Evolutionary conservation across 345 rosid species (phyloP).

Genomic region (Hirschfeldia incana): DNA sequence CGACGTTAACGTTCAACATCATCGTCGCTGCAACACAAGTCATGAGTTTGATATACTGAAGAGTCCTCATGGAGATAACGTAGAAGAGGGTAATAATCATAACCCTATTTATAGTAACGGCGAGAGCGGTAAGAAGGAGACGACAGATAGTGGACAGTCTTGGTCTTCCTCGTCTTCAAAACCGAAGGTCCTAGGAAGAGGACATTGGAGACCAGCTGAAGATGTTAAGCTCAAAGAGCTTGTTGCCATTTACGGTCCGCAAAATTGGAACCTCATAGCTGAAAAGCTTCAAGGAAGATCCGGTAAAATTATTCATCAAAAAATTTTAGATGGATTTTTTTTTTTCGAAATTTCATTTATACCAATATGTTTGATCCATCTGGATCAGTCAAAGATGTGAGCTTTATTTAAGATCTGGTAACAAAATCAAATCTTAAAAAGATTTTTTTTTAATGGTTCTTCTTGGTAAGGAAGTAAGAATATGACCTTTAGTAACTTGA

Average conservation of each 20-base stretch:
- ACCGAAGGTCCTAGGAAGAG: slow-evolving; percentile 46
- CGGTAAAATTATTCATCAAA: slow-evolving; percentile 46
- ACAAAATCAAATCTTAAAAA: not conserved
- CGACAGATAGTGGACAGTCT: slow-evolving; percentile 52
- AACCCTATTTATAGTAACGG: slow-evolving; percentile 30
- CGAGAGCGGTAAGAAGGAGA: slow-evolving; percentile 44
- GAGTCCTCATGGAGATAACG: slow-evolving; percentile 23
- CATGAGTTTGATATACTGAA: slow-evolving; percentile 32
- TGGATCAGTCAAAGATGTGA: not conserved
- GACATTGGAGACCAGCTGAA: slow-evolving; percentile 98
- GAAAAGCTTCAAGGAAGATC: slow-evolving; percentile 93
- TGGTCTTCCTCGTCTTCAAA: slow-evolving; percentile 63
- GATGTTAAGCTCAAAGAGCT: slow-evolving; percentile 90
- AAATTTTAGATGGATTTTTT: not conserved
- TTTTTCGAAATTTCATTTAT: not conserved
- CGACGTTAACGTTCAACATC: slow-evolving; percentile 27
- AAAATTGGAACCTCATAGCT: slow-evolving; percentile 98
- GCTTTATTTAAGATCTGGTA: not conserved
- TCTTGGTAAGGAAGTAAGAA: slow-evolving; percentile 18
- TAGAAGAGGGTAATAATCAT: slow-evolving; percentile 19
- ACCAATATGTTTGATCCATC: not conserved
- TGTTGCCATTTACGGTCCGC: slow-evolving; percentile 90
- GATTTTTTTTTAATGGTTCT: not conserved
- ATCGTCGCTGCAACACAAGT: slow-evolving; percentile 34
- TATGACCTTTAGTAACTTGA: not conserved